Percentiles rank a stretch among this genome's conserved stretches.
phyloP scores from a whole-genome alignment of 2,329 filamentous ascomycete genomes.

The Aspergillus fischeri region DNA sequence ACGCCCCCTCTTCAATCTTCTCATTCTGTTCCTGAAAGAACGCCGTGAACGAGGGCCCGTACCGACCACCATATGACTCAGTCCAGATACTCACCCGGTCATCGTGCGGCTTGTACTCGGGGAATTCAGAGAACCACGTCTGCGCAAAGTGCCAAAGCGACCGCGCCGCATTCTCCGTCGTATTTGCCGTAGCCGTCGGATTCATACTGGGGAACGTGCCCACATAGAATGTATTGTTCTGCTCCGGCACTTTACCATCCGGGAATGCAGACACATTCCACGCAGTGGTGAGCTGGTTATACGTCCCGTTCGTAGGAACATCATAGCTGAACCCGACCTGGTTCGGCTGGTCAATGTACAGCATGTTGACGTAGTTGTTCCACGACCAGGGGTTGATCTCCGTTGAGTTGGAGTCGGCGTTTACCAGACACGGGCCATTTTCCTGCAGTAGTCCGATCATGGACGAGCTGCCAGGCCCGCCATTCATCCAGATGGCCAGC shows the following conservation, averaged over 20 bases:
- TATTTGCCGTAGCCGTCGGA: constrained; percentile 44
- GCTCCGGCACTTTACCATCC: constrained; percentile 31
- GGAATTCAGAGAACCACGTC: constrained; percentile 61
- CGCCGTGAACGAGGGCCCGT: constrained; percentile 39
- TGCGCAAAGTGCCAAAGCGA: constrained; percentile 59
- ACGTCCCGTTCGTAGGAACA: constrained; percentile 38
- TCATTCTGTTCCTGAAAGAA: constrained; percentile 42
- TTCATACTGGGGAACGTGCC: constrained; percentile 51
- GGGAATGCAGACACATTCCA: constrained; percentile 25
- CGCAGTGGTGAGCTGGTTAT: constrained; percentile 23
- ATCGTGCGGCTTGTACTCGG: constrained; percentile 56
- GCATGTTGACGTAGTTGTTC: constrained; percentile 62
- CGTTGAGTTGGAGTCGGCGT: constrained; percentile 49
- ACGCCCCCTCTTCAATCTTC: constrained; percentile 32
- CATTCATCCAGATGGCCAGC: constrained; percentile 59
- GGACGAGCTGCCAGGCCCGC: constrained; percentile 56
- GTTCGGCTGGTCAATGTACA: constrained; percentile 66
- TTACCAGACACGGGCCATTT: constrained; percentile 51
- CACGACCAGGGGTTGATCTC: constrained; percentile 57
- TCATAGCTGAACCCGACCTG: constrained; percentile 58
- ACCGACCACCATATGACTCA: constrained; percentile 45
- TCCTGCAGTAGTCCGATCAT: constrained; percentile 55
- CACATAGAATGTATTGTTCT: constrained; percentile 51
- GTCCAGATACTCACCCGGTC: constrained; percentile 46
- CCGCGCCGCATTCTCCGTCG: constrained; percentile 51